Conservation (phyloP, 1,284 basidiomycete species). For the Amylostereum areolatum region DNA sequence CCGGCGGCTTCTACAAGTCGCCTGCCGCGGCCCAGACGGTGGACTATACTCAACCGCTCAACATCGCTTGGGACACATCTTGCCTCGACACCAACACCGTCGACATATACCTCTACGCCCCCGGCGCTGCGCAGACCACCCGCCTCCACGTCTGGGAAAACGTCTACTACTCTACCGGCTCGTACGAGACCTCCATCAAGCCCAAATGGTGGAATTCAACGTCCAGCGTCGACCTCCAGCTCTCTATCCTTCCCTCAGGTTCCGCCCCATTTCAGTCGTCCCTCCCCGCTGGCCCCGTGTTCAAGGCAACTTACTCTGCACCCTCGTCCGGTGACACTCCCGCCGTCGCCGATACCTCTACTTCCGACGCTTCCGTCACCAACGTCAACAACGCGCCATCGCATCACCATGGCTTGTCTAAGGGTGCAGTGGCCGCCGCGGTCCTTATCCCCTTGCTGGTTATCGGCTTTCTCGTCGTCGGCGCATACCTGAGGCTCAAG, state of each 20-base stretch:
- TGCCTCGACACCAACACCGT: conserved; percentile 44
- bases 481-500: conserved; percentile 52
- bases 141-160: conserved; percentile 61
- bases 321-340: conserved; percentile 39
- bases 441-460: conserved; percentile 69
- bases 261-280: conserved; percentile 48
- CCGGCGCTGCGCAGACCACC: conserved; percentile 30
- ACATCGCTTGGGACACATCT: conserved; percentile 69
- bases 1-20: conserved; percentile 61
- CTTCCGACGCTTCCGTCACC: conserved; percentile 29
- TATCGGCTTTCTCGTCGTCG: conserved; percentile 38
- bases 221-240: conserved; percentile 48
- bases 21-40: conserved; percentile 52
- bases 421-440: conserved; percentile 73
- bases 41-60: conserved; percentile 48
- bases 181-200: conserved; percentile 47
- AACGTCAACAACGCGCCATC: conserved; percentile 29
- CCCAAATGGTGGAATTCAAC: conserved; percentile 80
- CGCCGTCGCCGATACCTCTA: conserved; percentile 31
- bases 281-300: conserved; percentile 67
- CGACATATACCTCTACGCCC: conserved; percentile 74
- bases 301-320: conserved; percentile 56
- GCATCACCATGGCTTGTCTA: conserved; percentile 34
- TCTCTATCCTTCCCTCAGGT: conserved; percentile 58
- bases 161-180: conserved; percentile 51